Evolutionary conservation across 140 eudicot species (phyloP).

Genomic region (Stevia rebaudiana): DNA sequence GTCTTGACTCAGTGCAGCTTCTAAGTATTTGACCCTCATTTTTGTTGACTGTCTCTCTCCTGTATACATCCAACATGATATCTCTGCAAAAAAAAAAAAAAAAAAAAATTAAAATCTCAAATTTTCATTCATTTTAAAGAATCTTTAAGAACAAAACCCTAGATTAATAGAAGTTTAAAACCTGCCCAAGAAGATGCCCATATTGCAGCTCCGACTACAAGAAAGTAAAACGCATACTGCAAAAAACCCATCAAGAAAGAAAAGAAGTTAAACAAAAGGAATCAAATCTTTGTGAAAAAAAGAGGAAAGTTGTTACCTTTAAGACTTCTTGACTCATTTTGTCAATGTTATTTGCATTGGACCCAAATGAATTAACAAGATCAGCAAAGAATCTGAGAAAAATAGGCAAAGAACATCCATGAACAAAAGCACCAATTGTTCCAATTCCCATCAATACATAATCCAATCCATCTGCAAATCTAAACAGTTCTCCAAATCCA

Average conservation of each 20-base stretch:
- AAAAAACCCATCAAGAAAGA: constrained; percentile 27
- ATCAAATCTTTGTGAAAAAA: constrained; percentile 8
- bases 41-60: constrained; percentile 88
- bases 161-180: constrained; percentile 11
- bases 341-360: constrained; percentile 79
- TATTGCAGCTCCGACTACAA: constrained; percentile 90
- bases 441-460: constrained; percentile 74
- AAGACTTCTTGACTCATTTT: constrained; percentile 79
- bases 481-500: constrained; percentile 63
- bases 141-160: constrained; percentile 16
- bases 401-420: constrained; percentile 84
- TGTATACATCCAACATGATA: constrained; percentile 97
- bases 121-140: constrained; percentile 17
- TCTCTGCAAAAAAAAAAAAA: constrained; percentile 44
- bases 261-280: constrained; percentile 9
- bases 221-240: constrained; percentile 94
- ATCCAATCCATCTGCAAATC: constrained; percentile 82
- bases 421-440: constrained; percentile 81
- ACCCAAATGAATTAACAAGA: constrained; percentile 93
- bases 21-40: constrained; percentile 80
- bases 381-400: constrained; percentile 94
- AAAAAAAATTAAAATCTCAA: constrained; percentile 3
- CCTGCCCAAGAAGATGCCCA: constrained; percentile 99
- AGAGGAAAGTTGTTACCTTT: constrained; percentile 43
- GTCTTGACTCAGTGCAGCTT: constrained; percentile 85